Conservation (phyloP, 2,329 filamentous ascomycete genomes). For the Orbilia oligospora region DNA sequence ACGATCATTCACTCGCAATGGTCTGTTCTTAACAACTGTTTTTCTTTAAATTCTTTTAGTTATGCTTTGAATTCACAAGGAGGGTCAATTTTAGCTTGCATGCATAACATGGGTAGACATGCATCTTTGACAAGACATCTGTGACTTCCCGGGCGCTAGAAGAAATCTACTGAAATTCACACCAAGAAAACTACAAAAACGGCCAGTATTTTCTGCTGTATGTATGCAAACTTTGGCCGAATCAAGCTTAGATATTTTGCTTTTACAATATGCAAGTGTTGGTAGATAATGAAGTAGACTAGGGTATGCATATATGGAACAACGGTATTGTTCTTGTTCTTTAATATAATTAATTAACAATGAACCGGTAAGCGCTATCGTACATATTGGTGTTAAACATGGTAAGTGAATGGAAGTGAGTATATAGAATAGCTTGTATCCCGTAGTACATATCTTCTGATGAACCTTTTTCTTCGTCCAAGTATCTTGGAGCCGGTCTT, state of each 20-base stretch:
- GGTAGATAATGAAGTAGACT: background rate
- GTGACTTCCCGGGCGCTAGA: constrained; percentile 8
- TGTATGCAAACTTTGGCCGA: constrained; percentile 17
- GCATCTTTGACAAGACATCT: constrained; percentile 1
- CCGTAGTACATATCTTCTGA: background rate
- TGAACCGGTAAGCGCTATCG: constrained; percentile 14
- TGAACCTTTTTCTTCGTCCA: background rate
- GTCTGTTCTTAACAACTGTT: background rate
- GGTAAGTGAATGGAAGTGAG: background rate
- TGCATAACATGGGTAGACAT: constrained; percentile 30
- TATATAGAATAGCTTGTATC: constrained; percentile 18
- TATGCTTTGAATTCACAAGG: background rate
- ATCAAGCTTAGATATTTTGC: constrained; percentile 10
- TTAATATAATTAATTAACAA: constrained; percentile 2
- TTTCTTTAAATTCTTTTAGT: background rate
- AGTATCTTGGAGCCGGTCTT: constrained; percentile 22
- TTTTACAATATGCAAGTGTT: background rate
- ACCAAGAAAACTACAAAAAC: background rate
- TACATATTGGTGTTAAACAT: background rate
- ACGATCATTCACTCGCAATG: background rate
- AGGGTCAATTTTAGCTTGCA: constrained; percentile 45
- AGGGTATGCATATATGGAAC: background rate
- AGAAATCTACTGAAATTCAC: background rate
- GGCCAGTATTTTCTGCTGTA: background rate
- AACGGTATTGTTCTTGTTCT: background rate